Conservation (phyloP, 345 rosid species). For the Kandelia obovata region DNA sequence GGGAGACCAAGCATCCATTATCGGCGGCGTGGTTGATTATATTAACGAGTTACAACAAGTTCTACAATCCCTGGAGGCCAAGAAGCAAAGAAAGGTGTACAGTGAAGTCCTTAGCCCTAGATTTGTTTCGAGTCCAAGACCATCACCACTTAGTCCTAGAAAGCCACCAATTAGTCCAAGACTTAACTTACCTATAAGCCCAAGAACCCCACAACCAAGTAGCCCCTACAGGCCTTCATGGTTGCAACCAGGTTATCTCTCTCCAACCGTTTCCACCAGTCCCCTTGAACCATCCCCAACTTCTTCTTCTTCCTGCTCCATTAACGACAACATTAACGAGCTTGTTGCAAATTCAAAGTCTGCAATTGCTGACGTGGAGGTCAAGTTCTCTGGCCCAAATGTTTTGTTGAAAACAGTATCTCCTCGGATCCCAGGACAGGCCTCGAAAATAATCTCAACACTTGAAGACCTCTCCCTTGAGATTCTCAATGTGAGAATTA, state of each 20-base stretch:
- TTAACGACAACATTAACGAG: constrained; percentile 44
- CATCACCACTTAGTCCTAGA: constrained; percentile 71
- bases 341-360: constrained; percentile 84
- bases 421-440: constrained; percentile 79
- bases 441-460: constrained; percentile 64
- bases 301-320: constrained; percentile 52
- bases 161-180: constrained; percentile 49
- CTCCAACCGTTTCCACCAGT: constrained; percentile 35
- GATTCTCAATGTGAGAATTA: constrained; percentile 66
- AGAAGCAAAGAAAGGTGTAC: constrained; percentile 85
- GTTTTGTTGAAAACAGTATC: constrained; percentile 77
- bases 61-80: constrained; percentile 81
- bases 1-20: constrained; percentile 99
- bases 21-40: constrained; percentile 96
- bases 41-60: constrained; percentile 90
- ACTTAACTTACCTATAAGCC: constrained; percentile 68
- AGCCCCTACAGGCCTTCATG: constrained; percentile 58
- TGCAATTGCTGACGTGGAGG: constrained; percentile 82
- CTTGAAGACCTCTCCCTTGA: constrained; percentile 79
- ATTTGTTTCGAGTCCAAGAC: constrained; percentile 57
- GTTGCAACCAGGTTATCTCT: constrained; percentile 40
- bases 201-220: constrained; percentile 69
- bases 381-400: constrained; percentile 83
- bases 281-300: constrained; percentile 54
- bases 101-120: constrained; percentile 88